Percentiles rank a stretch among this genome's conserved stretches.
Evolutionary conservation across 2,329 filamentous ascomycete genomes (phyloP).

Genomic region (Diplodia corticola): DNA sequence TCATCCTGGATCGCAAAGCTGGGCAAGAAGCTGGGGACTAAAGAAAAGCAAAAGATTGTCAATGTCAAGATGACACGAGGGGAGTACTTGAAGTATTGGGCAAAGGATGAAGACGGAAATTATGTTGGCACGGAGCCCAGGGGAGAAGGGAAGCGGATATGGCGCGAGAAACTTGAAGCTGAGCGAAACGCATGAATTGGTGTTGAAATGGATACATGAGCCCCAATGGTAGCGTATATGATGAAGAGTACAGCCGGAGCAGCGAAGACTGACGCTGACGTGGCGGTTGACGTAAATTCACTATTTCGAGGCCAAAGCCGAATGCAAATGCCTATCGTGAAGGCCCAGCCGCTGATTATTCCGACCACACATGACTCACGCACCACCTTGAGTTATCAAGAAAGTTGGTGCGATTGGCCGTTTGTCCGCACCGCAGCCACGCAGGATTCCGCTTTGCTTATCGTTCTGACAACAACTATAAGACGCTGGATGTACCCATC

Average conservation of each 20-base stretch:
- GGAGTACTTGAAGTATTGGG: slow-evolving; percentile 10
- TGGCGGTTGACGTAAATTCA: no score
- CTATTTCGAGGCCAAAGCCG: no score
- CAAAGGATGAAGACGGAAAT: slow-evolving; percentile 11
- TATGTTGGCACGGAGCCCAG: slow-evolving; percentile 10
- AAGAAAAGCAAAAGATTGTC: not conserved
- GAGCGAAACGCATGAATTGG: not conserved
- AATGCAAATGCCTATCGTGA: no score
- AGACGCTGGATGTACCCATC: not conserved
- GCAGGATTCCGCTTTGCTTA: not conserved
- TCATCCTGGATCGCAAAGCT: not conserved
- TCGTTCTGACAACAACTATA: not conserved
- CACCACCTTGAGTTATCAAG: no score
- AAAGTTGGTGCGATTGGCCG: not conserved
- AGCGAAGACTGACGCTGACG: no score
- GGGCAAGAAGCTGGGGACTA: not conserved
- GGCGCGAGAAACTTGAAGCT: not conserved
- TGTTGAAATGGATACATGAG: no score
- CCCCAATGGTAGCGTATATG: no score
- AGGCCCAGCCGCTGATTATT: no score
- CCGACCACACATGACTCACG: no score
- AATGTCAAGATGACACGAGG: slow-evolving; percentile 3
- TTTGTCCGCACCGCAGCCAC: not conserved
- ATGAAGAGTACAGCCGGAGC: no score
- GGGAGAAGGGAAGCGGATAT: not conserved